Percentiles rank a stretch among this genome's conserved stretches.
These are phyloP conservation scores for Arthrinium puccinioides DNA, from an alignment of 2,329 filamentous ascomycete species.

Conservation along the genomic window DNA sequence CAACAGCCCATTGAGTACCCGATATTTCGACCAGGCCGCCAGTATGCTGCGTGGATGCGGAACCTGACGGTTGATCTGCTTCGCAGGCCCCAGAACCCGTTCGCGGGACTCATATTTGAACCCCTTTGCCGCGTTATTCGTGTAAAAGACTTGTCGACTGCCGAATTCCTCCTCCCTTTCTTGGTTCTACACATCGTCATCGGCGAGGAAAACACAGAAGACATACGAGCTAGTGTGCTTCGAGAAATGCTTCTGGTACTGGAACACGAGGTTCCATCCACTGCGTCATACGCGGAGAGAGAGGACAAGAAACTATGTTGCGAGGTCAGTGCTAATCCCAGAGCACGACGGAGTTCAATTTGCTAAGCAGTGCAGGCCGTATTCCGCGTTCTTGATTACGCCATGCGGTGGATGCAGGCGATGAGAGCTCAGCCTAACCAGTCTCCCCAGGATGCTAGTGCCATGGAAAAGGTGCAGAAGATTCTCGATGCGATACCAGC, in stretches of 20 bases:
- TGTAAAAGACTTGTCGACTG: constrained; percentile 77
- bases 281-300: constrained; percentile 51
- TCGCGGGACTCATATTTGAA: constrained; percentile 71
- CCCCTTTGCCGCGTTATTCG: constrained; percentile 76
- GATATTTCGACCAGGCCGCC: constrained; percentile 61
- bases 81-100: constrained; percentile 65
- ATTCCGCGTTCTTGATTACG: constrained; percentile 85
- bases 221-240: constrained; percentile 59
- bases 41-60: constrained; percentile 76
- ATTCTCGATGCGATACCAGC: constrained; percentile 59
- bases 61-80: constrained; percentile 76
- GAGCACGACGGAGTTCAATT: not conserved
- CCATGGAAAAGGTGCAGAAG: constrained; percentile 39
- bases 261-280: constrained; percentile 45
- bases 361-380: constrained; percentile 55
- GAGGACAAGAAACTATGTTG: constrained; percentile 80
- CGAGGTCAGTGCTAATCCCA: constrained; percentile 49
- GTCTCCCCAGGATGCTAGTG: constrained; percentile 37
- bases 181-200: constrained; percentile 77
- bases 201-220: constrained; percentile 52
- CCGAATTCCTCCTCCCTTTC: constrained; percentile 85
- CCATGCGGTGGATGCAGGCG: constrained; percentile 80
- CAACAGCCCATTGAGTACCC: constrained; percentile 61
- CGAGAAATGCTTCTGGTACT: constrained; percentile 70
- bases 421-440: constrained; percentile 43